A percentile compares a stretch with the other conserved stretches of the same genome.
Conservation (phyloP, 2,329 filamentous ascomycete genomes). For the Fusarium sororula region DNA sequence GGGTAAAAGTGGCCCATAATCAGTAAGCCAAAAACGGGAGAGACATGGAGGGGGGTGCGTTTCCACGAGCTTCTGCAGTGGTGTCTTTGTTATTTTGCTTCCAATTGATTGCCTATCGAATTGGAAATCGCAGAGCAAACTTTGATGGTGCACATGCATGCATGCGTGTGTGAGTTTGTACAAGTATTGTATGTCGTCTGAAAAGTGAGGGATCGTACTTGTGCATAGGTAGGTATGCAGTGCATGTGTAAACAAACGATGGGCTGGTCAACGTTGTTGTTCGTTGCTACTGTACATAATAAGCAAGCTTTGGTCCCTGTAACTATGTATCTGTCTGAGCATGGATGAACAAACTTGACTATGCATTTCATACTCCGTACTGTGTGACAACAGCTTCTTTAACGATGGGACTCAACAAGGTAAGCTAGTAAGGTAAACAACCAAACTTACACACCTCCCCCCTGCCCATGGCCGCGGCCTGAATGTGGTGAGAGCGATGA, state of each 20-base stretch:
- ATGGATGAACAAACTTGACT: background rate
- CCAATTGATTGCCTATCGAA: background rate
- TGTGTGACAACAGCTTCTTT: slow-evolving; percentile 28
- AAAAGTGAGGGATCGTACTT: slow-evolving; percentile 10
- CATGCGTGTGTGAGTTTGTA: background rate
- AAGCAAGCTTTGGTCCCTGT: slow-evolving; percentile 25
- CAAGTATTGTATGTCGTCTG: background rate
- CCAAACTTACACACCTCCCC: slow-evolving; percentile 18
- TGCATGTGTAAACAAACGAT: slow-evolving; percentile 17
- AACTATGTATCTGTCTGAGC: background rate
- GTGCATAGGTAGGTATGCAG: slow-evolving; percentile 5
- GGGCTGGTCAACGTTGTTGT: slow-evolving; percentile 18
- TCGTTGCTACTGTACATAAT: background rate
- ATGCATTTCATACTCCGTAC: slow-evolving; percentile 33
- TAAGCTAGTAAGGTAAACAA: slow-evolving; percentile 24
- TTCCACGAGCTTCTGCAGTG: slow-evolving; percentile 37
- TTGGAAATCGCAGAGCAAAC: background rate
- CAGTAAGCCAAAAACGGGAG: slow-evolving; percentile 23
- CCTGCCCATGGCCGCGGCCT: slow-evolving; percentile 19
- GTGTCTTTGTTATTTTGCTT: slow-evolving; percentile 25
- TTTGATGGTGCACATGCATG: background rate
- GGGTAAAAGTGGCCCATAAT: slow-evolving; percentile 41
- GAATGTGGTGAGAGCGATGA: slow-evolving; percentile 30
- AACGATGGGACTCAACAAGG: slow-evolving; percentile 1
- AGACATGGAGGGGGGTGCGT: slow-evolving; percentile 27